phyloP scores from a whole-genome alignment of 2,329 filamentous ascomycete genomes.

The Talaromyces atroroseus region DNA sequence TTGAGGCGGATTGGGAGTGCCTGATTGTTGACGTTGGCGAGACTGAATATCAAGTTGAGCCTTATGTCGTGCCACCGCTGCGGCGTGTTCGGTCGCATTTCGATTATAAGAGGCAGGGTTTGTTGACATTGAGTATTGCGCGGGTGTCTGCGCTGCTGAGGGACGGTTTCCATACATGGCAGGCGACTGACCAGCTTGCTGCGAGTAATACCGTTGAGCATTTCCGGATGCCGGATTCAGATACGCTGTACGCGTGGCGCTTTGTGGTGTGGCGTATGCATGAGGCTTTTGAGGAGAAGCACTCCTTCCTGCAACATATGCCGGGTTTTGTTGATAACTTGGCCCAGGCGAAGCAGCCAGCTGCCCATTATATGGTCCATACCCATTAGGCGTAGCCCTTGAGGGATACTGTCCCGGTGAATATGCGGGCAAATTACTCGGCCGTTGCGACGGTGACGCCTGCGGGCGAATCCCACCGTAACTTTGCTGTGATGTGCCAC shows the following conservation, averaged over 20 bases:
- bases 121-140: constrained; percentile 26
- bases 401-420: constrained; percentile 36
- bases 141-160: constrained; percentile 24
- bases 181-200: constrained; percentile 28
- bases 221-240: constrained; percentile 26
- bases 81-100: constrained; percentile 34
- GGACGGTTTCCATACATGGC: constrained; percentile 24
- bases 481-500: constrained; percentile 20
- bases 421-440: constrained; percentile 32
- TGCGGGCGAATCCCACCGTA: constrained; percentile 29
- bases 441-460: constrained; percentile 32
- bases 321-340: constrained; percentile 23
- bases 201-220: constrained; percentile 27
- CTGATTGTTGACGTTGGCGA: constrained; percentile 30
- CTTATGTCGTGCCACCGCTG: constrained; percentile 28
- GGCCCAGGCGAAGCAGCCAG: constrained; percentile 26
- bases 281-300: constrained; percentile 30
- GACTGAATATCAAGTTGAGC: constrained; percentile 16
- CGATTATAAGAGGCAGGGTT: constrained; percentile 34
- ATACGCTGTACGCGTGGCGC: constrained; percentile 26
- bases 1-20: constrained; percentile 29
- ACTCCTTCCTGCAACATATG: constrained; percentile 23
- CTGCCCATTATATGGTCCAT: constrained; percentile 26
- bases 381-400: constrained; percentile 33
- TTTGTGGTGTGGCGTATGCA: constrained; percentile 28